phyloP scores from a whole-genome alignment of 495 filamentous ascomycete species.

The Hypoxylon trugodes region DNA sequence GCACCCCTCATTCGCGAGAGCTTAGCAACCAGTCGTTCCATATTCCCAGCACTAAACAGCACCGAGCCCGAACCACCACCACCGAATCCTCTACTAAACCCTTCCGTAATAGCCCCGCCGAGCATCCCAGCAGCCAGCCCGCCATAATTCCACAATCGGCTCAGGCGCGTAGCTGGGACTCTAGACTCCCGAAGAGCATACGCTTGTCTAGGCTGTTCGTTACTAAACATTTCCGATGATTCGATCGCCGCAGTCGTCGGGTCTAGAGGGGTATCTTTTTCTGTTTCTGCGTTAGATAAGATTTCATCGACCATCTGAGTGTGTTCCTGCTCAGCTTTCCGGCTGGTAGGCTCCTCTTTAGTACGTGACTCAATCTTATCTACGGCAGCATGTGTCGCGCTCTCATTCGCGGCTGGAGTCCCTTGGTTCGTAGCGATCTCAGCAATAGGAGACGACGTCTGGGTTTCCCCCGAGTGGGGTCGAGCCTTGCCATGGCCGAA shows the following conservation, averaged over 20 bases:
- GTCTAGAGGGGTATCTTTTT: conserved; percentile 8
- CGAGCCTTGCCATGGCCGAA: conserved; percentile 37
- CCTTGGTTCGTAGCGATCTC: conserved; percentile 10
- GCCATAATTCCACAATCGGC: conserved; percentile 92
- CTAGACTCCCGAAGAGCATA: conserved; percentile 88
- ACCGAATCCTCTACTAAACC: conserved; percentile 72
- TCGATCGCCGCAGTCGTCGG: conserved; percentile 10
- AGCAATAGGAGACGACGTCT: conserved; percentile 29
- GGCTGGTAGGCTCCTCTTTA: conserved; percentile 23
- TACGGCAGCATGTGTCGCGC: conserved; percentile 25
- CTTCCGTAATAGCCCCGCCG: conserved; percentile 88
- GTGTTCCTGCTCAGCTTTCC: conserved; percentile 23
- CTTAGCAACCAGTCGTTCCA: conserved; percentile 90
- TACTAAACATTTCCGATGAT: conserved; percentile 11
- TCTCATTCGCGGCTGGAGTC: conserved; percentile 31
- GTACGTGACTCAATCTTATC: conserved; percentile 20
- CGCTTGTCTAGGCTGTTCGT: conserved; percentile 27
- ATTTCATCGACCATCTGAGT: conserved; percentile 30
- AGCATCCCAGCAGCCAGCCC: conserved; percentile 95
- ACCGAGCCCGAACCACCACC: conserved; percentile 71
- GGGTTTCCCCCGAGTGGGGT: conserved; percentile 17
- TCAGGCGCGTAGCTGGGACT: conserved; percentile 86
- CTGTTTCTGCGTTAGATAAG: conserved; percentile 24
- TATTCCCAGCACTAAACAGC: conserved; percentile 87
- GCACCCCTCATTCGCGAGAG: conserved; percentile 96